Conservation (phyloP, 2,329 filamentous ascomycete genomes). For the Curvularia hawaiiensis region DNA sequence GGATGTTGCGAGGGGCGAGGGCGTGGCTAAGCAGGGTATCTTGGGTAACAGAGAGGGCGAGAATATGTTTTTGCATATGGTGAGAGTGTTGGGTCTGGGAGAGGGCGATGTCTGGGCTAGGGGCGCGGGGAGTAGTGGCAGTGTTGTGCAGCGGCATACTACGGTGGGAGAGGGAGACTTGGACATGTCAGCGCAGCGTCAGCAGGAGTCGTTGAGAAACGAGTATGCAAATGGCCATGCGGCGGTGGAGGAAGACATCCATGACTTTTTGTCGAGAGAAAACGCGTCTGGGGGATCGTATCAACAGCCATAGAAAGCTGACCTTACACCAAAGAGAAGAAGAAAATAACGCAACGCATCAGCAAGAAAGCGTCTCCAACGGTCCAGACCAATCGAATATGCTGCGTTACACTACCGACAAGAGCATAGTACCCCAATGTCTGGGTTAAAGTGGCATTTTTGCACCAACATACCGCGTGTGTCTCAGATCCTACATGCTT, state of each 20-base stretch:
- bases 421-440: too few relatives aligned
- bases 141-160: neutral
- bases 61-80: conserved; percentile 24
- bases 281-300: neutral
- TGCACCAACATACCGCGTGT: too few relatives aligned
- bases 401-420: too few relatives aligned
- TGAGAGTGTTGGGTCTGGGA: conserved; percentile 17
- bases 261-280: neutral
- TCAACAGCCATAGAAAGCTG: neutral
- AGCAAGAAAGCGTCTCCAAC: too few relatives aligned
- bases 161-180: neutral
- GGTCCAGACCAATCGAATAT: too few relatives aligned
- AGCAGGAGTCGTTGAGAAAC: neutral
- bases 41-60: conserved; percentile 19
- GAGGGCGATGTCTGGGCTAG: neutral
- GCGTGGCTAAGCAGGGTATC: conserved; percentile 33
- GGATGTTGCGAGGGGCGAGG: conserved; percentile 44
- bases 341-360: too few relatives aligned
- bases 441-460: too few relatives aligned
- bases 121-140: neutral
- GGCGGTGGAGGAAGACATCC: neutral
- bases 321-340: too few relatives aligned
- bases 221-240: neutral
- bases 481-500: too few relatives aligned
- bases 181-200: neutral